Evolutionary conservation across 192 early-diverging fungal genomes (phyloP).

Genomic region (Dispira simplex): DNA sequence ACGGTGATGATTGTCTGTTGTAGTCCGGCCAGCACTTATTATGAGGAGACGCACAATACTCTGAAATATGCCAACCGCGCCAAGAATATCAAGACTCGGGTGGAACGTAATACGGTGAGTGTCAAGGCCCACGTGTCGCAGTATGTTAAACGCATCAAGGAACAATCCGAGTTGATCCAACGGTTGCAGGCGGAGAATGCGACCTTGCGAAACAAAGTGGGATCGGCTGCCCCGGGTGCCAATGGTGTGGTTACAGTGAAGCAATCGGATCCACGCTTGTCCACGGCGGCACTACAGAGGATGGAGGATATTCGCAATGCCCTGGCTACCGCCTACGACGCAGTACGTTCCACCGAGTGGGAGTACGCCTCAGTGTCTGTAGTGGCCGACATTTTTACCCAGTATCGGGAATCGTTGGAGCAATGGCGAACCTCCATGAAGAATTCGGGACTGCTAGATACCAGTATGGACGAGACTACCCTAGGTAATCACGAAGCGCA

Average conservation of each 20-base stretch:
- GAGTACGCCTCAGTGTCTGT: constrained; percentile 23
- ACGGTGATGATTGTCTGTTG: constrained; percentile 70
- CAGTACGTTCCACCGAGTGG: constrained; percentile 26
- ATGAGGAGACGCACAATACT: constrained; percentile 64
- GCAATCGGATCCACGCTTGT: constrained; percentile 23
- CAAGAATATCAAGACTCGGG: constrained; percentile 51
- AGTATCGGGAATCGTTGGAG: constrained; percentile 19
- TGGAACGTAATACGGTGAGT: constrained; percentile 36
- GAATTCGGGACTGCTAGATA: background rate
- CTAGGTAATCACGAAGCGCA: background rate
- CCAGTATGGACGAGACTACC: background rate
- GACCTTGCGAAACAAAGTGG: constrained; percentile 8
- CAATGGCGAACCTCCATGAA: constrained; percentile 13
- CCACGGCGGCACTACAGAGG: constrained; percentile 24
- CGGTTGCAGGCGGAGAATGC: constrained; percentile 31
- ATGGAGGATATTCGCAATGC: constrained; percentile 30
- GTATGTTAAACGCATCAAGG: constrained; percentile 41
- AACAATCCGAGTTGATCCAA: constrained; percentile 39
- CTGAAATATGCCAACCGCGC: constrained; percentile 64
- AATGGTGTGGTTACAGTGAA: background rate
- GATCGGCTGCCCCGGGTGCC: background rate
- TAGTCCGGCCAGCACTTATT: constrained; percentile 41
- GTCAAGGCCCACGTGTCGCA: constrained; percentile 40
- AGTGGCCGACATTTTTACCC: constrained; percentile 22
- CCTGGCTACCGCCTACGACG: constrained; percentile 22